Evolutionary conservation across 2,329 filamentous ascomycete genomes (phyloP).

Genomic region (Daldinia sp.): DNA sequence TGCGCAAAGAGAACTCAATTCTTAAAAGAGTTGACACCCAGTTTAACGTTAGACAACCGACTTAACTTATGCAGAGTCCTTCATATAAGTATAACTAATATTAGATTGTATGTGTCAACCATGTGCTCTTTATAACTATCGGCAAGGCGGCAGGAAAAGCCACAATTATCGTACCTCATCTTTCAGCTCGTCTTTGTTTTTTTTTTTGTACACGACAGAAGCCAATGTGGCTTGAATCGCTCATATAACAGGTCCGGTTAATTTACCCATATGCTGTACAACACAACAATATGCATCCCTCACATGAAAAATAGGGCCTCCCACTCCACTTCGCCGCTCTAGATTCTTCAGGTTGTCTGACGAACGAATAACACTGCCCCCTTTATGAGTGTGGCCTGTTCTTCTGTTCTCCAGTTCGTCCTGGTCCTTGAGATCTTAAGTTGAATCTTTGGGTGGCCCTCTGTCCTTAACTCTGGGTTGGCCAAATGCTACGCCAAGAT

Average conservation of each 20-base stretch:
- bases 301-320: constrained; percentile 26
- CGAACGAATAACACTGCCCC: neutral
- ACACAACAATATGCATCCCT: constrained; percentile 25
- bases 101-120: neutral
- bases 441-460: constrained; percentile 6
- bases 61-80: neutral
- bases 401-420: constrained; percentile 9
- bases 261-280: constrained; percentile 35
- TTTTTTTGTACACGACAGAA: neutral
- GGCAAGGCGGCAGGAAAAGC: neutral
- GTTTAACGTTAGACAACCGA: neutral
- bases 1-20: constrained; percentile 10
- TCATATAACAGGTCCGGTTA: constrained; percentile 21
- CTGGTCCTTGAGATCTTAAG: constrained; percentile 21
- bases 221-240: constrained; percentile 22
- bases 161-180: neutral
- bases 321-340: constrained; percentile 28
- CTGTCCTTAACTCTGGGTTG: constrained; percentile 24
- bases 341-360: constrained; percentile 11
- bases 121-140: neutral
- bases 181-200: constrained; percentile 7
- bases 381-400: constrained; percentile 6
- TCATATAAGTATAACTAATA: constrained; percentile 13
- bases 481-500: constrained; percentile 27
- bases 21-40: neutral